Evolutionary conservation across 805 yeast genomes (phyloP), one percentile per base, ranked within the genome.

Genomic region (Lipomyces yamadae): DNA sequence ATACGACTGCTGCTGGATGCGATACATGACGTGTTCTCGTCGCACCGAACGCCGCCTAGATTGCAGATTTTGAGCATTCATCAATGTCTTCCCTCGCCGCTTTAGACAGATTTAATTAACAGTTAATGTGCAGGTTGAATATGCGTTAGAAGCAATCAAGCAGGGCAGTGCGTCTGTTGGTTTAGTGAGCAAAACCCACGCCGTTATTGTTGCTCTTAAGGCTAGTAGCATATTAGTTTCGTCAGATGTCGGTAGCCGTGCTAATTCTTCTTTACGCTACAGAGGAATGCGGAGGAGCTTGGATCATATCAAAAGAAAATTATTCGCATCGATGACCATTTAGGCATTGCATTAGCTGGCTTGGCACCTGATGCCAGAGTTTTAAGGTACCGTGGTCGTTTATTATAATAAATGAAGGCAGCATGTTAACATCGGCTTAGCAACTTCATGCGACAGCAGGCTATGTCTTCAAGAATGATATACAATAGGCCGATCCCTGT

Each of bases 81-180:
- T 42, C 48, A 24, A 42, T 5, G n/a, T 39, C n/a, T 7, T 13
- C 48, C 24, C 24, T 24, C 48, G 29, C 3, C 8, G 48, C 48
- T n/a, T 18, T n/a, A 24, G 18, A n/a, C 15, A 15, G 48, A 42
- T 42, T 15, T 15, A 15, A 13, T 52, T 52, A 52, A 52, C 55
- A 4, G 5, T 52, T 32, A 10, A 29, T 29, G 24, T 52, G 7
- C 42, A 76, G 78, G 84, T 87, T 11, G 97, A 92, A 76, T 91
- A 91, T 74, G 97, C 97, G 2, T 81, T 91, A 61, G 97, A 92
- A 74, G 98, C 99, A 11, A 95, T 95, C 78, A 95, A 95, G 78
- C 98, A 94, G 81, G 99, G 99, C 50, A 88, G 96, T 71, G 98
- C 98, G 2, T 94, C 98, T 2, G 97, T 93, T 45, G 99, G 99